Base-by-base conservation (phyloP, 2,329 filamentous ascomycete genomes). In the Keithomyces neogunnii region DNA sequence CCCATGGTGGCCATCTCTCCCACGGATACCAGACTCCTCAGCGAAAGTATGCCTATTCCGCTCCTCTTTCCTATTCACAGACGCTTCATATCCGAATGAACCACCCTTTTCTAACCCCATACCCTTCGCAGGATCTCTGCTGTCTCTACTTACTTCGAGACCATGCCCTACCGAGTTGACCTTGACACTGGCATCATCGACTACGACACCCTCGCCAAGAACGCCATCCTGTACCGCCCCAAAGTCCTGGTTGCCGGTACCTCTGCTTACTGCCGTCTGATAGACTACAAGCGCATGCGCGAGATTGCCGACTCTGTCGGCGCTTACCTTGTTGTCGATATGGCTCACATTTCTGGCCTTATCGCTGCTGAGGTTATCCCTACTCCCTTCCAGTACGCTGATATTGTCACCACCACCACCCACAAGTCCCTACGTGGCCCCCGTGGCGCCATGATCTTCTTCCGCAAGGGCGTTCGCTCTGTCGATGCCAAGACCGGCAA, bases 401-500 rank as follows among this genome's bases (percentile, higher is more conserved):
- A 99, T 68, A 86, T 99, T 52, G 93, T 99, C 62, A 99, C 93
- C 57, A 99, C 93, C 57, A 99, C 93, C 56, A 99, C 93, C 45
- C 93, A 99, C 84, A 99, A 99, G 82, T 96, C 91, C 51, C 87
- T 99, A 61, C 90, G 93, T 73, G 93, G 93, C 54, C 93, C 93
- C 54, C 89, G 93, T 69, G 93, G 93, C 66, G 93, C 93, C 68
- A 99, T 99, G 93, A 99, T 99, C 76, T 99, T 99, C 83, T 99
- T 91, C 85, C 89, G 93, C 73, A 96, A 95, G 78, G 93, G 93
- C 57, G 85, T 96, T 55, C 88, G 92, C 65, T 89, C 86, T 64
- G 86, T 86, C 50, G 89, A 97, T 67, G 76, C 87, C 72, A 96
- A 96, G 81, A 85, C 87, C 55, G 90, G 90, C 64, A 92, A 96